phyloP scores from a whole-genome alignment of 108 stramenopile genomes.

The Aurantiochytrium sp. region DNA sequence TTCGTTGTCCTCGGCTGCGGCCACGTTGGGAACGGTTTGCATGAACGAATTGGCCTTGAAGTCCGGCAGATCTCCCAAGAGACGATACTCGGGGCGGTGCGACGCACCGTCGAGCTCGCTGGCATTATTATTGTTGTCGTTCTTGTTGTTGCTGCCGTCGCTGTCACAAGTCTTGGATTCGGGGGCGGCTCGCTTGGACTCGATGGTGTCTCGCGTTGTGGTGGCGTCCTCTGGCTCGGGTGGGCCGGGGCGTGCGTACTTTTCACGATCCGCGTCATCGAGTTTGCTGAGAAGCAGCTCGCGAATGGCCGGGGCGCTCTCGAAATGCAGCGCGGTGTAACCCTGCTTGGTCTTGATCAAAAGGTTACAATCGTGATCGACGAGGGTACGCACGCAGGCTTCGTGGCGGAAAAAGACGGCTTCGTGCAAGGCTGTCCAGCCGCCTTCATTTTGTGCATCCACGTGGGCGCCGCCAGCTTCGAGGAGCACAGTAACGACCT shows the following conservation, averaged over 20 bases:
- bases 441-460: conserved; percentile 32
- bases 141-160: no score
- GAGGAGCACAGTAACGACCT: conserved; percentile 36
- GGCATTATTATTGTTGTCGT: not conserved
- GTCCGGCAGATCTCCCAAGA: conserved; percentile 1
- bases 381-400: conserved; percentile 33
- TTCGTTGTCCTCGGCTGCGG: not conserved
- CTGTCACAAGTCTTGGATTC: not conserved
- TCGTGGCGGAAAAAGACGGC: conserved; percentile 47
- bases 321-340: conserved; percentile 42
- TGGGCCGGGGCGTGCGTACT: not conserved
- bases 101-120: not conserved
- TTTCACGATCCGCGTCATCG: conserved; percentile 18
- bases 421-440: conserved; percentile 56
- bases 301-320: conserved; percentile 19
- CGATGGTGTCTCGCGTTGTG: not conserved
- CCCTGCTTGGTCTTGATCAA: conserved; percentile 34
- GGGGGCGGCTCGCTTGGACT: not conserved
- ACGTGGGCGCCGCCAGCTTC: conserved; percentile 25
- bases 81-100: not conserved
- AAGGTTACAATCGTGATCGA: conserved; percentile 41
- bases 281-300: conserved; percentile 31
- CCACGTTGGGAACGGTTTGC: not conserved
- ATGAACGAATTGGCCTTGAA: conserved; percentile 13
- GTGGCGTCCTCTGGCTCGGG: not conserved